Evolutionary conservation across 108 stramenopile species (phyloP), one percentile per base, ranked within the genome.

Genomic region (Fistulifera solaris): DNA sequence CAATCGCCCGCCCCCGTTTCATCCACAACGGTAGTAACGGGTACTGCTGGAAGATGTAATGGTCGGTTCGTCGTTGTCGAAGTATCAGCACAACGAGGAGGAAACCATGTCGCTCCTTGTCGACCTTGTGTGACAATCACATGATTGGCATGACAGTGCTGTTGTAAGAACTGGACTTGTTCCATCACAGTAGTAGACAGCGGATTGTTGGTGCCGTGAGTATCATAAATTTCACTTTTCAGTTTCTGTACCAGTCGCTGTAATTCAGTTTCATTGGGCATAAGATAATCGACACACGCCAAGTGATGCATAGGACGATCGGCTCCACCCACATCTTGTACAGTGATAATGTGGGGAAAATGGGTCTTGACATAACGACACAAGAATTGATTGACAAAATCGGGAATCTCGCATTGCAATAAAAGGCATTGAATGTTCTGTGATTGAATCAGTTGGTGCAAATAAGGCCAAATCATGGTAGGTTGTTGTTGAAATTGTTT

Each of bases 1-100:
- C 83, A 85, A 58, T 91, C 89, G 4, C 89, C 89, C 0, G 89
- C 85, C 1, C 83, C 85, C 4, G 89, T 87, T 64, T 85, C 85
- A 54, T 91, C 89, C 10, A 87, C 72, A 0, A 83, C 84, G 3
- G 52, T 14, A n/a, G 58, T 65, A 0, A 78, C 54, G 8, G 28
- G 31, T 28, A 62, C 64, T 13, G 78, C 50, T 7, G 70, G 65
- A 23, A 70, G 65, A 18, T 77, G 65, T 35, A 66, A 38, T 28
- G 82, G 22, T 38, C n/a, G 17, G 58, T 35, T 39, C 8, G 61
- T 67, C 26, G 61, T 19, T 26, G 67, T 31, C 18, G 50, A 48
- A 1, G 81, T 50, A 22, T 85, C 59, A 17, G 76, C 61, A 4
- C 77, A 84, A n/a, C n/a, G n/a, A n/a, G n/a, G 31, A 35, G 31